Conservation (phyloP, 768 basidiomycete genomes). For the Phanerochaete sordida region DNA sequence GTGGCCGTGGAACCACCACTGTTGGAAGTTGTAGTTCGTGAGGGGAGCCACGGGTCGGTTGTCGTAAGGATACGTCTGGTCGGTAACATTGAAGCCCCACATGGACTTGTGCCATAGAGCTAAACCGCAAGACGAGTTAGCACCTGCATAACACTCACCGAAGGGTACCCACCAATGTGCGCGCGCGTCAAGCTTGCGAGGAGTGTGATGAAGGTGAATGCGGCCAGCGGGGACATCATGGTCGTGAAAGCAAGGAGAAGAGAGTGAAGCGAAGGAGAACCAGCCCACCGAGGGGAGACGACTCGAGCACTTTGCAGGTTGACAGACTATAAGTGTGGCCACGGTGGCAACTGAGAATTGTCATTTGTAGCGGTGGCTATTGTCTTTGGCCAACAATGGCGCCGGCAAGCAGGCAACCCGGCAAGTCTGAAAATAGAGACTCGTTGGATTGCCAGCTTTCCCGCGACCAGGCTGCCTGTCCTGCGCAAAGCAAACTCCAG, state of each 20-base stretch:
- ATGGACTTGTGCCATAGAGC: slow-evolving; percentile 31
- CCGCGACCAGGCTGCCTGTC: too few relatives aligned
- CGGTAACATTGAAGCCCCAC: slow-evolving; percentile 38
- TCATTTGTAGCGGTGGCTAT: neutral
- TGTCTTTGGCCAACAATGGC: neutral
- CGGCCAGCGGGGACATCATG: neutral
- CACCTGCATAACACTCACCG: neutral
- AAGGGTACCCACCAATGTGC: neutral
- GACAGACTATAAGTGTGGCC: neutral
- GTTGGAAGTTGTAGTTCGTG: slow-evolving; percentile 25
- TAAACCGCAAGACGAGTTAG: neutral
- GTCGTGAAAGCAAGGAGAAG: neutral
- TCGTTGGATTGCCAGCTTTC: neutral
- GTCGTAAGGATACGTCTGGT: slow-evolving; percentile 28
- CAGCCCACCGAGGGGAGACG: neutral
- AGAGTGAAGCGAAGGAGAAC: neutral
- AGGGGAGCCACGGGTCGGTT: slow-evolving; percentile 36
- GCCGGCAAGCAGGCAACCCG: neutral
- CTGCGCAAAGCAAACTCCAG: too few relatives aligned
- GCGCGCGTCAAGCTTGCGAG: neutral
- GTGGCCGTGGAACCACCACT: slow-evolving; percentile 46
- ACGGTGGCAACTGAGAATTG: neutral
- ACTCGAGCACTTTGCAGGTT: neutral
- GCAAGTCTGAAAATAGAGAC: neutral
- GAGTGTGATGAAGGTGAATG: neutral